Evolutionary conservation across 768 basidiomycete species (phyloP).

Genomic region (Lactarius trivialis): DNA sequence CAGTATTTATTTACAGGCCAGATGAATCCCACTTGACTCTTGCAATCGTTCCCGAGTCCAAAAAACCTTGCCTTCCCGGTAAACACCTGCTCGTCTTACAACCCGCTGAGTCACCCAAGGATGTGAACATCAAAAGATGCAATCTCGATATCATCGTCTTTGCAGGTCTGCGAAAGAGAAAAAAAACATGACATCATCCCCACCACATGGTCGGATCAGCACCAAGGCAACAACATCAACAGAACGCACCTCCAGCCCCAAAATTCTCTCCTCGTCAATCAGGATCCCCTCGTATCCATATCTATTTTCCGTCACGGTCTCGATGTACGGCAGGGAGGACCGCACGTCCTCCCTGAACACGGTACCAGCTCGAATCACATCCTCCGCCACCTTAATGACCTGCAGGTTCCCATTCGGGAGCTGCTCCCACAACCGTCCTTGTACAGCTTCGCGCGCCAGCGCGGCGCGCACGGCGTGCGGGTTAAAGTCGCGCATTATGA

Average conservation of each 20-base stretch:
- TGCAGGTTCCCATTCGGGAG: constrained; percentile 8
- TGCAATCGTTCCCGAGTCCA: no score
- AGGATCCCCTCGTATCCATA: constrained; percentile 26
- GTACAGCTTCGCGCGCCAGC: not conserved
- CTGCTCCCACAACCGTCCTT: not conserved
- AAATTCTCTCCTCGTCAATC: constrained; percentile 29
- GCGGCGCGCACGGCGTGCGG: constrained; percentile 13
- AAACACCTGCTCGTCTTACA: not conserved
- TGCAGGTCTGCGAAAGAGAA: constrained; percentile 7
- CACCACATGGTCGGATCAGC: no score
- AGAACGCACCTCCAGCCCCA: constrained; percentile 26
- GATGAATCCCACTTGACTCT: not conserved
- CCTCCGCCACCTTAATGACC: constrained; percentile 6
- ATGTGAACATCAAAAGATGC: constrained; percentile 17
- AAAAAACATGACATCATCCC: no score
- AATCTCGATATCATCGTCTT: constrained; percentile 12
- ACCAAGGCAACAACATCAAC: not conserved
- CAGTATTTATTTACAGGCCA: not conserved
- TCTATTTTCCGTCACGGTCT: constrained; percentile 15
- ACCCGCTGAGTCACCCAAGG: constrained; percentile 1
- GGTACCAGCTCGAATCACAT: not conserved
- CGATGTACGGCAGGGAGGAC: constrained; percentile 26
- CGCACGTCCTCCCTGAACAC: constrained; percentile 23
- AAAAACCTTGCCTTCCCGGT: not conserved
- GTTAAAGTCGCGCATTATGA: constrained; percentile 27